phyloP scores from a whole-genome alignment of 345 rosid species.

The Boechera stricta region DNA sequence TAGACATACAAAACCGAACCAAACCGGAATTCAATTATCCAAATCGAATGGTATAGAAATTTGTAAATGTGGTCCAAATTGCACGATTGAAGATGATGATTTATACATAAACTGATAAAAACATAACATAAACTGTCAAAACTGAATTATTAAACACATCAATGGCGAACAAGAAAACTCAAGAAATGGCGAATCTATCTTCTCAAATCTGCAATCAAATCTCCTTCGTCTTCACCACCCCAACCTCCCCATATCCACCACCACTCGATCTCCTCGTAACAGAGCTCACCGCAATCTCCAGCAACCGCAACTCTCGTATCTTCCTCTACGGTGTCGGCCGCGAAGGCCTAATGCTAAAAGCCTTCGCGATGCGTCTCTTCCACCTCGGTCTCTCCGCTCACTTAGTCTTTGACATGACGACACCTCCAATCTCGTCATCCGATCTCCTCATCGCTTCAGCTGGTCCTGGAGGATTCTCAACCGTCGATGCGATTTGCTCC shows the following conservation, averaged over 20 bases:
- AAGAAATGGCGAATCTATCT: conserved; percentile 52
- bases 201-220: conserved; percentile 66
- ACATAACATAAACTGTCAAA: not conserved
- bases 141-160: not conserved
- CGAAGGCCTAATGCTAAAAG: conserved; percentile 88
- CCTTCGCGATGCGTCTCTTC: conserved; percentile 81
- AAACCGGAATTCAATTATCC: not conserved
- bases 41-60: not conserved
- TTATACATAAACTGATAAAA: not conserved
- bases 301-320: conserved; percentile 50
- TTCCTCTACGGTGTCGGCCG: conserved; percentile 92
- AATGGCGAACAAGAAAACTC: conserved; percentile 33
- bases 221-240: conserved; percentile 64
- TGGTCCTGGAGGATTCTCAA: conserved; percentile 85
- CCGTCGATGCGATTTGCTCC: conserved; percentile 80
- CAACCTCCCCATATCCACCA: conserved; percentile 56
- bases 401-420: conserved; percentile 79
- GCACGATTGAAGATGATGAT: not conserved
- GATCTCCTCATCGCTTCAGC: conserved; percentile 86
- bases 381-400: conserved; percentile 83
- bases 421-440: conserved; percentile 68
- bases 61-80: conserved; percentile 12
- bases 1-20: not conserved
- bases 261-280: conserved; percentile 59
- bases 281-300: conserved; percentile 55